Conservation (phyloP, 2,329 filamentous ascomycete species). For the Coniochaeta sp. region DNA sequence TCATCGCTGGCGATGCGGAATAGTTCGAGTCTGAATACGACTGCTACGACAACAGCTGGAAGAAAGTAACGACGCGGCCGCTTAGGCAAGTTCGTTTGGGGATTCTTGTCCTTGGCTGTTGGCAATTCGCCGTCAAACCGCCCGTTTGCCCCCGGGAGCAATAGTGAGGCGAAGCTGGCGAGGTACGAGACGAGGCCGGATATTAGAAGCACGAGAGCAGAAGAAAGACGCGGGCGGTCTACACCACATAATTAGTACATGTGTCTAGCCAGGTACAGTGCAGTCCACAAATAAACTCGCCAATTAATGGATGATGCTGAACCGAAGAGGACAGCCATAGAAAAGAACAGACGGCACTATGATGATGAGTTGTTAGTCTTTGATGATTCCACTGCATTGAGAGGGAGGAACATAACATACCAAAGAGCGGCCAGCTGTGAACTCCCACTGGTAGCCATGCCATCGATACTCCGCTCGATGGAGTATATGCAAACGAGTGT, state of each 20-base stretch:
- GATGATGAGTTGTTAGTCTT: background rate
- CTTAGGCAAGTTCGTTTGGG: constrained; percentile 30
- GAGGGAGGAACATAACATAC: background rate
- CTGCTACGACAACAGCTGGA: constrained; percentile 33
- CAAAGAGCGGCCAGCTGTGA: constrained; percentile 1
- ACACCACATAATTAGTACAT: background rate
- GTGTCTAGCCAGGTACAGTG: background rate
- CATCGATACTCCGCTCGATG: background rate
- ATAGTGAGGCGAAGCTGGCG: constrained; percentile 34
- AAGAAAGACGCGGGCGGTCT: constrained; percentile 44
- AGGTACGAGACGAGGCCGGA: constrained; percentile 34
- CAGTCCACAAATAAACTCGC: constrained; percentile 21
- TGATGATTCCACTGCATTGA: background rate
- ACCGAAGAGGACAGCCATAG: constrained; percentile 38
- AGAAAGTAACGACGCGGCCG: constrained; percentile 40
- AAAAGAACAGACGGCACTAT: constrained; percentile 39
- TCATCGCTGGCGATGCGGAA: constrained; percentile 37
- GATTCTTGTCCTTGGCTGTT: constrained; percentile 18
- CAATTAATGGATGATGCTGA: constrained; percentile 40
- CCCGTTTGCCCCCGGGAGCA: constrained; percentile 39
- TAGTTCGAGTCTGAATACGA: constrained; percentile 41
- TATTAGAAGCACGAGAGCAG: constrained; percentile 37
- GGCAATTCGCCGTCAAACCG: constrained; percentile 30
- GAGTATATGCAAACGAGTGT: background rate
- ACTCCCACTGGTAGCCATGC: constrained; percentile 1